These are phyloP conservation scores for Cymbopogon citratus DNA, from an alignment of 176 grass and related monocot genomes.

Conservation along the genomic window DNA sequence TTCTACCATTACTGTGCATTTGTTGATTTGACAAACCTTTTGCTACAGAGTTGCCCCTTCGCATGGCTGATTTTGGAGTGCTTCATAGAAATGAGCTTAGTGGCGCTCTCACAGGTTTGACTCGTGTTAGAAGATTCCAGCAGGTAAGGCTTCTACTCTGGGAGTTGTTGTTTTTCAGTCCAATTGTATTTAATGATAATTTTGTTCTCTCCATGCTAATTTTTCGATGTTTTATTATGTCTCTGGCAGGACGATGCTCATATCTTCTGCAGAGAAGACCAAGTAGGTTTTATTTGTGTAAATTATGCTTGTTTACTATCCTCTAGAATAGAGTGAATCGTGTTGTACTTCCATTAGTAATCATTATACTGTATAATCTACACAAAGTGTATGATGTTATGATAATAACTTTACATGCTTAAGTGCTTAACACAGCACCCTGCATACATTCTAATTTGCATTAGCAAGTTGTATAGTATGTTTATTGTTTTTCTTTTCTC, in stretches of 20 bases:
- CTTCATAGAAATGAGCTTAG: conserved; percentile 95
- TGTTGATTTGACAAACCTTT: conserved; percentile 14
- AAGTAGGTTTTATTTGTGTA: conserved; percentile 52
- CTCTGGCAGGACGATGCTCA: conserved; percentile 89
- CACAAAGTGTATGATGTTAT: neutral
- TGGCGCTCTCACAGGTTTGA: conserved; percentile 95
- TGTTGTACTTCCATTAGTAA: neutral
- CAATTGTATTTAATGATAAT: neutral
- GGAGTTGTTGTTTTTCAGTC: neutral
- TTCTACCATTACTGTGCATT: neutral
- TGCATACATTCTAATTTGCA: neutral
- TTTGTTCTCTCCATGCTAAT: neutral
- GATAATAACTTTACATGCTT: neutral
- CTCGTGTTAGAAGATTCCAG: conserved; percentile 93
- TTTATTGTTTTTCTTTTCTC: neutral
- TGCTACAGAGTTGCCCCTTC: conserved; percentile 88
- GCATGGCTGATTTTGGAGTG: conserved; percentile 96
- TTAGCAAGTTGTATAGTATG: neutral
- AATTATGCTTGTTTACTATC: neutral
- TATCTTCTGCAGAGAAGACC: conserved; percentile 92
- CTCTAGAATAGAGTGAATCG: neutral
- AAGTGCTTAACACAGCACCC: neutral
- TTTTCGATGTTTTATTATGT: neutral
- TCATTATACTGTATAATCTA: neutral
- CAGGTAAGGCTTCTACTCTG: conserved; percentile 52